Percentiles rank a stretch among this genome's conserved stretches.
Conservation (phyloP, 2,329 filamentous ascomycete species). For the Niveomyces coronatus region DNA sequence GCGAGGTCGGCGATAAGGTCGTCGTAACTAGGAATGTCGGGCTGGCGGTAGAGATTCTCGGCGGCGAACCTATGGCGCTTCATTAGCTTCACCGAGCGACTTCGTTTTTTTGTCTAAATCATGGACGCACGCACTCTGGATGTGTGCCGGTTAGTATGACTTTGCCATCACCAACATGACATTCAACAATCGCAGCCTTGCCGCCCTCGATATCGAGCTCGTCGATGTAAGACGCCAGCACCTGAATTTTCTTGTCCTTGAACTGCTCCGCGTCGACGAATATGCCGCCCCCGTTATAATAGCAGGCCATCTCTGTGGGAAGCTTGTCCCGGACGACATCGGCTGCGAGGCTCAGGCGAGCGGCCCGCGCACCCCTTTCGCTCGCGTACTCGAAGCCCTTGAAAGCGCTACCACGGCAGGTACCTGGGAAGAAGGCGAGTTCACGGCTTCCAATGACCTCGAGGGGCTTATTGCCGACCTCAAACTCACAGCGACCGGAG, state of each 20-base stretch:
- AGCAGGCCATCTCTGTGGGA: slow-evolving; percentile 57
- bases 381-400: slow-evolving; percentile 83
- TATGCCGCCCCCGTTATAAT: slow-evolving; percentile 91
- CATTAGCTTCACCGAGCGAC: slow-evolving; percentile 10
- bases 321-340: slow-evolving; percentile 45
- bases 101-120: not conserved
- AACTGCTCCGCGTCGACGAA: slow-evolving; percentile 70
- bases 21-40: slow-evolving; percentile 57
- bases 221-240: slow-evolving; percentile 72
- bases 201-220: slow-evolving; percentile 68
- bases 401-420: slow-evolving; percentile 78
- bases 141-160: slow-evolving; percentile 79
- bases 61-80: slow-evolving; percentile 62
- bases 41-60: slow-evolving; percentile 60
- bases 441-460: slow-evolving; percentile 82
- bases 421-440: slow-evolving; percentile 78
- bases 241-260: slow-evolving; percentile 56
- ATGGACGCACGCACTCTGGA: slow-evolving; percentile 57
- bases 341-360: slow-evolving; percentile 53
- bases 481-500: slow-evolving; percentile 73
- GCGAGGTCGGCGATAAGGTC: slow-evolving; percentile 57
- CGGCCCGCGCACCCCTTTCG: slow-evolving; percentile 71
- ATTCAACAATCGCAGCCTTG: slow-evolving; percentile 72
- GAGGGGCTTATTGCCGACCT: slow-evolving; percentile 65
- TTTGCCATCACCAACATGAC: slow-evolving; percentile 69